phyloP scores from a whole-genome alignment of 768 basidiomycete genomes.

The Trametes coccinea region DNA sequence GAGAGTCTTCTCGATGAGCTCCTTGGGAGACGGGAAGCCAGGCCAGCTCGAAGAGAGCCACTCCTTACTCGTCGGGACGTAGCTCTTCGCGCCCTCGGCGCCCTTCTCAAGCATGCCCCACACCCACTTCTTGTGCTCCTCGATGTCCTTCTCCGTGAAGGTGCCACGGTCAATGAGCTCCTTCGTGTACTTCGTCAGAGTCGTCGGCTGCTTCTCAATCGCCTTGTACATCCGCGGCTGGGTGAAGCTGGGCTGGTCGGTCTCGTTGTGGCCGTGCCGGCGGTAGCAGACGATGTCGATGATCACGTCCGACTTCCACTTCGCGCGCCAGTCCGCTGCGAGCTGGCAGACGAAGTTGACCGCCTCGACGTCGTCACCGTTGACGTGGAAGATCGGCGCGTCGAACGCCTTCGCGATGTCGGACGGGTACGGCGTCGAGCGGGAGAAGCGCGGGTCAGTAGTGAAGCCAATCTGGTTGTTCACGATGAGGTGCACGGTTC shows the following conservation, averaged over 20 bases:
- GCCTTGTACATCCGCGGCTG: conserved; percentile 99
- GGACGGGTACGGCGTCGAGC: conserved; percentile 96
- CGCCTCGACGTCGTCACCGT: conserved; percentile 97
- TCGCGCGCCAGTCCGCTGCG: conserved; percentile 96
- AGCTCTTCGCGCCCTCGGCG: conserved; percentile 87
- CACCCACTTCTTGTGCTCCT: conserved; percentile 98
- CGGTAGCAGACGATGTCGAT: conserved; percentile 99
- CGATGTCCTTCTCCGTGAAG: conserved; percentile 94
- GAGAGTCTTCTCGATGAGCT: conserved; percentile 88
- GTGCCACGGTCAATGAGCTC: conserved; percentile 87
- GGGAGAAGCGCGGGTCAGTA: conserved; percentile 94
- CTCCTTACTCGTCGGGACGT: conserved; percentile 90
- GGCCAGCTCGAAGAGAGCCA: conserved; percentile 98
- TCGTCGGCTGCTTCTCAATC: conserved; percentile 90
- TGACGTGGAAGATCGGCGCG: conserved; percentile 98
- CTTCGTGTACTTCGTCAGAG: conserved; percentile 89
- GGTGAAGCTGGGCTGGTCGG: conserved; percentile 97
- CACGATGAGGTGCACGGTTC: conserved; percentile 96
- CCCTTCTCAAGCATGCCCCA: conserved; percentile 99
- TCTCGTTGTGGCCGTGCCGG: conserved; percentile 99
- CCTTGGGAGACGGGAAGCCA: conserved; percentile 95
- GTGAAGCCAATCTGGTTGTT: conserved; percentile 99
- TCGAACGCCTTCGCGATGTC: conserved; percentile 99
- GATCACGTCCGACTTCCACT: conserved; percentile 99
- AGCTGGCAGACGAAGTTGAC: conserved; percentile 98